These are phyloP conservation scores for Phytophthora foliorum DNA, from an alignment of 352 stramenopile species.

Conservation along the genomic window DNA sequence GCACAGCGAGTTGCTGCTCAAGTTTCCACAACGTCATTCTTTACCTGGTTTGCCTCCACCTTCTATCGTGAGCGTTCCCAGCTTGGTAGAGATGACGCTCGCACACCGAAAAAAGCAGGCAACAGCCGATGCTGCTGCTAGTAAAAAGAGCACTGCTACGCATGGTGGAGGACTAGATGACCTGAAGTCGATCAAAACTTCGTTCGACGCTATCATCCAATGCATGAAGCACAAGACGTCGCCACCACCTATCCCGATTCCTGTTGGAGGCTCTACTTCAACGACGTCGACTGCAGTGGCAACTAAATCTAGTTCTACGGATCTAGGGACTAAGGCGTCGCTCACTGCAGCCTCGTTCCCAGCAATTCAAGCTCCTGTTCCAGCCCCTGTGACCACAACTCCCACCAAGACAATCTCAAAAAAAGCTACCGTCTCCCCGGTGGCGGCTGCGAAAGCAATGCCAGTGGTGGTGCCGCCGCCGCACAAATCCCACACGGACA, in stretches of 20 bases:
- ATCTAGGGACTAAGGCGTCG: conserved; percentile 41
- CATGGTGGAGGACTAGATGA: conserved; percentile 55
- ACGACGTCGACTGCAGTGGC: conserved; percentile 9
- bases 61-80: conserved; percentile 62
- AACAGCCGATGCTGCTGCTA: conserved; percentile 9
- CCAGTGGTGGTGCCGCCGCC: conserved; percentile 52
- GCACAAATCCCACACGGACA: conserved; percentile 86
- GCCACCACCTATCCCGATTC: conserved; percentile 78
- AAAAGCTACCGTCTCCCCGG: conserved; percentile 33
- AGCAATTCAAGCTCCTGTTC: conserved; percentile 11
- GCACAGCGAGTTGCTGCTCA: conserved; percentile 58
- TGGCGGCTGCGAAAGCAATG: conserved; percentile 30
- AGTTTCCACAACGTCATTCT: conserved; percentile 58
- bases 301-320: conserved; percentile 22
- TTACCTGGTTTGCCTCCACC: conserved; percentile 72
- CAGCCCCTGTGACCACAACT: conserved; percentile 15
- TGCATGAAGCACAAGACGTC: conserved; percentile 88
- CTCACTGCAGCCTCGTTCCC: conserved; percentile 41
- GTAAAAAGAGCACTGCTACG: conserved; percentile 23
- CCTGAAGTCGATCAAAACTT: conserved; percentile 82
- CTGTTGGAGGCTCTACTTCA: conserved; percentile 20
- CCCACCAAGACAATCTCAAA: conserved; percentile 25
- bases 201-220: conserved; percentile 87
- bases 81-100: conserved; percentile 62
- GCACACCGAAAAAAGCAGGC: conserved; percentile 57